Conservation (phyloP, 2,329 filamentous ascomycete genomes). For the Orbilia ellipsospora region DNA sequence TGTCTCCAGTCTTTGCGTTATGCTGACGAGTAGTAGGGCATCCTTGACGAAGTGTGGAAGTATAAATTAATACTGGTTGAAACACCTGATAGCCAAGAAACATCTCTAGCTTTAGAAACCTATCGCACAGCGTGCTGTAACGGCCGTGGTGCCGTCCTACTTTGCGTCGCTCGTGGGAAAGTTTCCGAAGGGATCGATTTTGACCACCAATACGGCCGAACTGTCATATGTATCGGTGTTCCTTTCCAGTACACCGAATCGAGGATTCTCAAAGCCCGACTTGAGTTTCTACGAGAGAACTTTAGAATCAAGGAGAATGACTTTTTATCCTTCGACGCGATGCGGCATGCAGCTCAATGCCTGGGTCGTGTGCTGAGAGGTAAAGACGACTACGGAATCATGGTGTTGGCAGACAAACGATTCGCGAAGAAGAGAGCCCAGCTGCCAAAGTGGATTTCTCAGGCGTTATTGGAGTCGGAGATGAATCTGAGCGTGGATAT, state of each 20-base stretch:
- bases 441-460: slow-evolving; percentile 95
- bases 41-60: slow-evolving; percentile 97
- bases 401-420: slow-evolving; percentile 93
- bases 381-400: slow-evolving; percentile 99
- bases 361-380: slow-evolving; percentile 92
- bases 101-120: slow-evolving; percentile 91
- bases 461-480: slow-evolving; percentile 84
- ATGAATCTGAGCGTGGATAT: slow-evolving; percentile 95
- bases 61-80: slow-evolving; percentile 98
- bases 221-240: slow-evolving; percentile 94
- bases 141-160: slow-evolving; percentile 87
- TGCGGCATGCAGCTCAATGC: slow-evolving; percentile 98
- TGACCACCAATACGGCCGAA: slow-evolving; percentile 96
- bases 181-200: slow-evolving; percentile 99
- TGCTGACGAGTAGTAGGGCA: slow-evolving; percentile 66
- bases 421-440: slow-evolving; percentile 92
- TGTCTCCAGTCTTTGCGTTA: background rate
- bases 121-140: slow-evolving; percentile 98
- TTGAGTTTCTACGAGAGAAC: slow-evolving; percentile 96
- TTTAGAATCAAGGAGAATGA: slow-evolving; percentile 98
- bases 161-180: slow-evolving; percentile 96
- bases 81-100: slow-evolving; percentile 97
- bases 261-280: slow-evolving; percentile 90
- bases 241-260: slow-evolving; percentile 99
- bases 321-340: slow-evolving; percentile 97